These are phyloP conservation scores for Yarrowia yakushimensis DNA, from an alignment of 805 yeast genomes.

Conservation along the genomic window DNA sequence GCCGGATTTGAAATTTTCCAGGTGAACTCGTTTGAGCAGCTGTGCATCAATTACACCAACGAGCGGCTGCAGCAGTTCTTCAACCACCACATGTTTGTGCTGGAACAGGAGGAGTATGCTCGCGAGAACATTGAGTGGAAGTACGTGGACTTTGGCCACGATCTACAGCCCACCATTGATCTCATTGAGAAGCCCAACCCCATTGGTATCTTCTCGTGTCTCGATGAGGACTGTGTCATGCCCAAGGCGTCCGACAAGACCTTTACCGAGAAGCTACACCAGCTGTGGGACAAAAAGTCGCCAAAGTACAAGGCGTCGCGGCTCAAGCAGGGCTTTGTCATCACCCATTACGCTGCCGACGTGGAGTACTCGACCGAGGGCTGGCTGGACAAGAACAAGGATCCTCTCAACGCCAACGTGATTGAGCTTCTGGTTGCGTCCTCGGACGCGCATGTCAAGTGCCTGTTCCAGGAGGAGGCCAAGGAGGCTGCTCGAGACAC, in stretches of 20 bases:
- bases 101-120: constrained; percentile 96
- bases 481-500: constrained; percentile 31
- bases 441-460: constrained; percentile 50
- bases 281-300: constrained; percentile 55
- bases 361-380: constrained; percentile 92
- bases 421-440: constrained; percentile 60
- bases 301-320: constrained; percentile 69
- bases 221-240: constrained; percentile 93
- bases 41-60: constrained; percentile 89
- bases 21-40: constrained; percentile 91
- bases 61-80: constrained; percentile 96
- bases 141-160: constrained; percentile 91
- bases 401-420: constrained; percentile 80
- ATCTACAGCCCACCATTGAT: constrained; percentile 90
- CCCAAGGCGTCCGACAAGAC: constrained; percentile 84
- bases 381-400: constrained; percentile 93
- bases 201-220: constrained; percentile 76
- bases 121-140: constrained; percentile 93
- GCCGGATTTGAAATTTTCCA: constrained; percentile 98
- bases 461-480: constrained; percentile 48
- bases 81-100: constrained; percentile 90
- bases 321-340: constrained; percentile 69
- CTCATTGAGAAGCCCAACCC: constrained; percentile 73
- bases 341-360: constrained; percentile 92
- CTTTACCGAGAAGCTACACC: constrained; percentile 73